phyloP scores from a whole-genome alignment of 257 asterid species.

The Ligustrum vulgare region DNA sequence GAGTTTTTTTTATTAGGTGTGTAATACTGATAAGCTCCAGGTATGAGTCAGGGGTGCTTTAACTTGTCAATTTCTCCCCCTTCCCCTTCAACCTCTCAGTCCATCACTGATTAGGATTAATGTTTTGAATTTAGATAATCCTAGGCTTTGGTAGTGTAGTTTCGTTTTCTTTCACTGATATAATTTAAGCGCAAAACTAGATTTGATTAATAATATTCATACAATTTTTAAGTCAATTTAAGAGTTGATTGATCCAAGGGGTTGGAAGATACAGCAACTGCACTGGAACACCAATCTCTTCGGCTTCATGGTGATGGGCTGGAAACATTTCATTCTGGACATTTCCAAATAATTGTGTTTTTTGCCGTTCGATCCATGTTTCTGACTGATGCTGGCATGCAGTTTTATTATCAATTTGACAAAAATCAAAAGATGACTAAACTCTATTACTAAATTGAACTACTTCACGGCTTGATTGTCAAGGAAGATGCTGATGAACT shows the following conservation, averaged over 20 bases:
- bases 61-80: background rate
- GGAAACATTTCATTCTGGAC: background rate
- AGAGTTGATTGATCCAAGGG: background rate
- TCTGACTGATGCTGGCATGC: background rate
- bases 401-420: background rate
- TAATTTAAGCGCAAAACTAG: background rate
- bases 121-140: too few relatives aligned
- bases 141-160: background rate
- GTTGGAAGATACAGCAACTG: background rate
- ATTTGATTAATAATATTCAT: background rate
- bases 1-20: background rate
- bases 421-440: background rate
- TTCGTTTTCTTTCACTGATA: background rate
- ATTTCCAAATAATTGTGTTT: too few relatives aligned
- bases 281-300: background rate
- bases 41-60: background rate
- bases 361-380: background rate
- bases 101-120: too few relatives aligned
- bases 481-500: background rate
- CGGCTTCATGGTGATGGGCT: background rate
- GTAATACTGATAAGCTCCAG: background rate
- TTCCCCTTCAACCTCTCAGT: background rate
- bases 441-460: background rate
- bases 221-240: background rate
- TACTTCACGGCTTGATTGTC: background rate